Conservation (phyloP, 352 stramenopile species). For the Phytophthora litchii region DNA sequence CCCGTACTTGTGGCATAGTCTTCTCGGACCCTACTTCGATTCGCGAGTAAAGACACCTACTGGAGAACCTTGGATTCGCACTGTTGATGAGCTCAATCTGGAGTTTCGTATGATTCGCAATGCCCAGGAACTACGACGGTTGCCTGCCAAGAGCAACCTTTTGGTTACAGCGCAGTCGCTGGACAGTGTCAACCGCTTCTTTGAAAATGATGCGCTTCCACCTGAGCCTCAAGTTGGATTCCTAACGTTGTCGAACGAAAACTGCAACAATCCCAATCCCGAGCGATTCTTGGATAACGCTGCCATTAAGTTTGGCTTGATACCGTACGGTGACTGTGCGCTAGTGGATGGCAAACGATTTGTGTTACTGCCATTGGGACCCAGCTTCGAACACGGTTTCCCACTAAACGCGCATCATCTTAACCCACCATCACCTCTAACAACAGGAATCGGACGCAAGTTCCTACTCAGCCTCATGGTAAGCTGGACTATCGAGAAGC, state of each 20-base stretch:
- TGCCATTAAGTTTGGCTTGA: conserved; percentile 54
- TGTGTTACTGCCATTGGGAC: conserved; percentile 48
- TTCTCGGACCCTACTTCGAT: conserved; percentile 55
- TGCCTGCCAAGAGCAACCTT: conserved; percentile 47
- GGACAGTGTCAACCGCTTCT: conserved; percentile 31
- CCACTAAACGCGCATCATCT: conserved; percentile 53
- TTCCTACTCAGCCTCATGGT: conserved; percentile 70
- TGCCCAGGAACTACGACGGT: conserved; percentile 34
- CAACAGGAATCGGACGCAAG: conserved; percentile 29
- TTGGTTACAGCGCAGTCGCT: conserved; percentile 46
- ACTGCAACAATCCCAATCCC: conserved; percentile 59
- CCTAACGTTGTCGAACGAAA: conserved; percentile 52
- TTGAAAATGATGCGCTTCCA: conserved; percentile 22
- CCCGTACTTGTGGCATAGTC: conserved; percentile 64
- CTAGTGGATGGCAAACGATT: conserved; percentile 64
- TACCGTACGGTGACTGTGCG: conserved; percentile 69
- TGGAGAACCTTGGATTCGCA: conserved; percentile 31
- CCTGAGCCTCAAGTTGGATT: conserved; percentile 42
- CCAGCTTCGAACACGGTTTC: conserved; percentile 70
- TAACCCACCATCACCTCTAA: conserved; percentile 19
- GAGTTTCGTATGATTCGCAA: conserved; percentile 48
- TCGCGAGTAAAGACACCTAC: conserved; percentile 23
- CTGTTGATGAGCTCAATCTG: conserved; percentile 35
- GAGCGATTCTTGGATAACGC: conserved; percentile 30
- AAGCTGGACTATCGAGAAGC: conserved; percentile 71